A percentile compares a stretch with the other conserved stretches of the same genome.
These are phyloP conservation scores for Lipomyces starkeyi DNA, from an alignment of 805 yeast genomes.

Conservation along the genomic window DNA sequence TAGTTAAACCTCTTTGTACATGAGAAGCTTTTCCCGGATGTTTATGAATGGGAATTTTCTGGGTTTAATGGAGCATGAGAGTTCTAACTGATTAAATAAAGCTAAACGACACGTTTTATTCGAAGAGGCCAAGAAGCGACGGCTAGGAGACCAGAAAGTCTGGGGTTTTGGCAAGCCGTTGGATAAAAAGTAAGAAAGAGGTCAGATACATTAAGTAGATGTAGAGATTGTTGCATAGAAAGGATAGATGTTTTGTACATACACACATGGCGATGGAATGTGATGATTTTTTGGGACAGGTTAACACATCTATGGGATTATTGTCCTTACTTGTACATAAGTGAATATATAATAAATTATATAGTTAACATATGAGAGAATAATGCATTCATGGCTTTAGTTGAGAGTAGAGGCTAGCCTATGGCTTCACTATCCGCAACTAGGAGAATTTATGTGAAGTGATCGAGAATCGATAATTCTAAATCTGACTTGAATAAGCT, in stretches of 20 bases:
- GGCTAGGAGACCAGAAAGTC: slow-evolving; percentile 51
- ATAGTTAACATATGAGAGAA: background rate
- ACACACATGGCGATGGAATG: background rate
- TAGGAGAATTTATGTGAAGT: background rate
- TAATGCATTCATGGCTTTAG: background rate
- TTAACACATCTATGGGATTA: background rate
- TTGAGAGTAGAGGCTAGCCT: background rate
- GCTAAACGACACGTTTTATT: slow-evolving; percentile 92
- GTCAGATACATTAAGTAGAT: background rate
- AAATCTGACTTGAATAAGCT: background rate
- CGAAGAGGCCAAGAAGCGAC: slow-evolving; percentile 86
- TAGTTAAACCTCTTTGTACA: slow-evolving; percentile 39
- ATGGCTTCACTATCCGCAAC: background rate
- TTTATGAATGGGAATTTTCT: background rate
- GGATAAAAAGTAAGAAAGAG: background rate
- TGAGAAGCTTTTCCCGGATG: background rate
- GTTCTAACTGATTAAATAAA: slow-evolving; percentile 2
- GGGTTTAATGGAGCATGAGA: background rate
- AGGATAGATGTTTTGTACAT: background rate
- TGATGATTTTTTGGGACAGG: background rate
- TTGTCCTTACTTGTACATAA: background rate
- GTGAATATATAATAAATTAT: background rate
- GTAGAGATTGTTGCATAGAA: background rate
- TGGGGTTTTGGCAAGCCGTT: slow-evolving; percentile 37
- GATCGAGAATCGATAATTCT: background rate